phyloP scores from a whole-genome alignment of 192 early-diverging fungal genomes.

The Umbelopsis vinacea region DNA sequence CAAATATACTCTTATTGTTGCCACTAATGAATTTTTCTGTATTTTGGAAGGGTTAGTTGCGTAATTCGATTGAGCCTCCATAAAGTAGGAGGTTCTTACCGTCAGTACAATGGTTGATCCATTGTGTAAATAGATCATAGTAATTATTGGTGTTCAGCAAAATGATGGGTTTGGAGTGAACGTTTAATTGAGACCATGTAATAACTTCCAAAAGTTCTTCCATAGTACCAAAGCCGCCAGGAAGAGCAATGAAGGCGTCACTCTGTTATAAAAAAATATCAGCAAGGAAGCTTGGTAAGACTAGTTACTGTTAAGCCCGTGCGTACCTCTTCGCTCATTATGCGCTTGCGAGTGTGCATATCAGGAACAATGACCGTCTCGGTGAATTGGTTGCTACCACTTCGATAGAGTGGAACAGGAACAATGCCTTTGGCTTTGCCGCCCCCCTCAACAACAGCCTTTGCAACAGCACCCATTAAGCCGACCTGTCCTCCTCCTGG shows the following conservation, averaged over 20 bases:
- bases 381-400: conserved; percentile 40
- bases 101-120: conserved; percentile 64
- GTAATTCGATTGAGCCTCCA: neutral
- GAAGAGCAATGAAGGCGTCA: conserved; percentile 80
- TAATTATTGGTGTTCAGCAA: conserved; percentile 79
- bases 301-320: neutral
- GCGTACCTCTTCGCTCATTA: conserved; percentile 68
- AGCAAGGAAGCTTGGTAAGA: neutral
- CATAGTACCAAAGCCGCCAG: conserved; percentile 87
- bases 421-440: conserved; percentile 78
- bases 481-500: conserved; percentile 66
- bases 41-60: neutral
- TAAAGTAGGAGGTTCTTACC: conserved; percentile 31
- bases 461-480: conserved; percentile 86
- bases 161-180: conserved; percentile 82
- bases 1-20: conserved; percentile 54
- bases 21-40: conserved; percentile 66
- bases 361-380: conserved; percentile 66
- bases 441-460: conserved; percentile 56
- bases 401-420: conserved; percentile 63
- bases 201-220: conserved; percentile 87
- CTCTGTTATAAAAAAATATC: conserved; percentile 32
- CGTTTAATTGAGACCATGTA: conserved; percentile 80
- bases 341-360: conserved; percentile 84
- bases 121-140: conserved; percentile 67